Percentiles rank a stretch among this genome's conserved stretches.
phyloP scores from a whole-genome alignment of 306 rosid species.

The Albizia julibrissin region DNA sequence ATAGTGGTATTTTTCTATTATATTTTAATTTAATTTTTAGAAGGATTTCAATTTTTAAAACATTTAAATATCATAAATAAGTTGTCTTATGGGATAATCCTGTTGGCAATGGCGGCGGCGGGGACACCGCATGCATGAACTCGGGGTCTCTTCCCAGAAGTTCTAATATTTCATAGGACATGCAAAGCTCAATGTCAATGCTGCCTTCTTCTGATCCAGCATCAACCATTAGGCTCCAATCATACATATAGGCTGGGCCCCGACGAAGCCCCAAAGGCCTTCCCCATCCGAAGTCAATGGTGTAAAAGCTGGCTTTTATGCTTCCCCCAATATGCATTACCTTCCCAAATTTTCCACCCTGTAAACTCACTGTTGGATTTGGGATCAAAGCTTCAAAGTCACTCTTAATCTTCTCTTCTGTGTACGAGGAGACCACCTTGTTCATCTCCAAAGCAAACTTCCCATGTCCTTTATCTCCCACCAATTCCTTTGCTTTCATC shows the following conservation, averaged over 20 bases:
- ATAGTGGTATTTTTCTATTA: no score
- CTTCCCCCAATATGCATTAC: neutral
- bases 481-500: neutral
- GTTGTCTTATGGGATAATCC: no score
- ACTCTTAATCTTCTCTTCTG: no score
- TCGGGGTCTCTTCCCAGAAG: neutral
- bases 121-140: neutral
- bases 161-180: neutral
- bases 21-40: no score
- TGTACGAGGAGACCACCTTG: neutral
- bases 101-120: neutral
- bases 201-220: neutral
- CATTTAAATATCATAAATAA: no score
- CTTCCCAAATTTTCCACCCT: neutral
- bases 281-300: neutral
- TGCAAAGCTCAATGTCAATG: neutral
- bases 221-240: neutral
- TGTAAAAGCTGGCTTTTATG: neutral
- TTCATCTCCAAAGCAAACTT: neutral
- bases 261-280: neutral
- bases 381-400: neutral
- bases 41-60: no score
- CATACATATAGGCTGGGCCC: neutral
- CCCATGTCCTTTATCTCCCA: neutral
- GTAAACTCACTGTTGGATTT: neutral